Base-by-base conservation (phyloP, 192 early-diverging fungal species). In the Pilaira anomala region DNA sequence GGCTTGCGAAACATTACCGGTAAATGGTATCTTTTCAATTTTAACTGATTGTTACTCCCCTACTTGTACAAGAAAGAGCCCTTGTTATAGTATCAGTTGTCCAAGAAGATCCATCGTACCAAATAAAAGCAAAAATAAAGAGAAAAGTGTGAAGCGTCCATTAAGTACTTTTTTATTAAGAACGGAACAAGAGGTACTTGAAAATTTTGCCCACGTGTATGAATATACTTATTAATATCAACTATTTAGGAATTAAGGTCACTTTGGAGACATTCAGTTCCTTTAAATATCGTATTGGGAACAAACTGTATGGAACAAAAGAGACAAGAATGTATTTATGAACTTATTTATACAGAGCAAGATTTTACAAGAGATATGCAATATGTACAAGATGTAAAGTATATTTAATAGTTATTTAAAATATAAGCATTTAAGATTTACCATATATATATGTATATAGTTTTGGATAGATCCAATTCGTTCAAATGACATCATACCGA, bases 21-120 rank as follows among this genome's bases (percentile, higher is more conserved):
- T 46, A 46, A 46, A 26, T 62, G 96, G 96, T 24, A 86, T 98
- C 0, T 93, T 96, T 74, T 92, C 91, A 0, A 78, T 91, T 24
- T 77, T 97, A 56, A 88, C 95, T 0, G 86, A 91, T 58, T 98
- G 96, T 74, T 98, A 97, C 75, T 96, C 94, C 21, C 91, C 93
- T 0, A 96, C 92, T 0, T 98, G 95, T 72, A 81, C 88, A 1
- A 68, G 73, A 22, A 88, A 85, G 40, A 82, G 80, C 55, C 76
- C 86, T 6, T 98, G 94, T 71, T 98, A 98, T 76, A 94, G 91
- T 65, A 83, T 90, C 7, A 82, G 87, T 4, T 96, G 96, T 61
- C 94, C 94, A 7, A 70, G 88, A 12, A 79, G 86, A 57, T 68
- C 85, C 46, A 46, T 4, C 5, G 5, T 8, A 8, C 39, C 39